These are phyloP conservation scores for Westerdykella sp. DNA, from an alignment of 2,329 filamentous ascomycete genomes.

Conservation along the genomic window DNA sequence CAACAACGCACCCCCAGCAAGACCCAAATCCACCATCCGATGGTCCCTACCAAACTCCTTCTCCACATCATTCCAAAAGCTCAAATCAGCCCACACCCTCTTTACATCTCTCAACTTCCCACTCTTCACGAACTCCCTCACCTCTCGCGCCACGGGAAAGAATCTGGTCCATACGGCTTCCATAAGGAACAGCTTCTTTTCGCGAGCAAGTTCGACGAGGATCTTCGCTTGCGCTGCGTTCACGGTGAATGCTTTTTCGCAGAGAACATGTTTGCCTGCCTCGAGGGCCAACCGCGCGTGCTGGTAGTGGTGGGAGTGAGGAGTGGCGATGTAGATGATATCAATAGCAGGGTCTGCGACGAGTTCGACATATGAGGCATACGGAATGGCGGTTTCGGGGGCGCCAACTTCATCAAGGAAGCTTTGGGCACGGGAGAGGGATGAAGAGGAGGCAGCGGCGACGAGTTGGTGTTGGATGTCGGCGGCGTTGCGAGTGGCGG, in stretches of 20 bases:
- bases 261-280: constrained; percentile 75
- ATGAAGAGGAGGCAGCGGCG: constrained; percentile 69
- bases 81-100: constrained; percentile 49
- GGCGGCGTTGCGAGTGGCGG: constrained; percentile 57
- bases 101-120: constrained; percentile 47
- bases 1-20: constrained; percentile 72
- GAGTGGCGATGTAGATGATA: constrained; percentile 79
- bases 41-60: constrained; percentile 48
- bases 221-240: constrained; percentile 67
- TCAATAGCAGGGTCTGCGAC: constrained; percentile 69
- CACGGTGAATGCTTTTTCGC: constrained; percentile 80
- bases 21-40: constrained; percentile 71
- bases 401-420: constrained; percentile 63
- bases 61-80: constrained; percentile 53
- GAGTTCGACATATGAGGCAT: constrained; percentile 71
- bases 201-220: constrained; percentile 62
- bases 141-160: constrained; percentile 71
- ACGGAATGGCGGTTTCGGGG: constrained; percentile 59
- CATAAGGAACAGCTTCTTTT: constrained; percentile 48
- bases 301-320: constrained; percentile 84
- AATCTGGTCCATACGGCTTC: constrained; percentile 74
- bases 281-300: constrained; percentile 74
- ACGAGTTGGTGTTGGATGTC: constrained; percentile 63
- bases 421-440: constrained; percentile 56
- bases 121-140: constrained; percentile 55